phyloP scores from a whole-genome alignment of 352 stramenopile genomes.

The Globisporangium viniferum region DNA sequence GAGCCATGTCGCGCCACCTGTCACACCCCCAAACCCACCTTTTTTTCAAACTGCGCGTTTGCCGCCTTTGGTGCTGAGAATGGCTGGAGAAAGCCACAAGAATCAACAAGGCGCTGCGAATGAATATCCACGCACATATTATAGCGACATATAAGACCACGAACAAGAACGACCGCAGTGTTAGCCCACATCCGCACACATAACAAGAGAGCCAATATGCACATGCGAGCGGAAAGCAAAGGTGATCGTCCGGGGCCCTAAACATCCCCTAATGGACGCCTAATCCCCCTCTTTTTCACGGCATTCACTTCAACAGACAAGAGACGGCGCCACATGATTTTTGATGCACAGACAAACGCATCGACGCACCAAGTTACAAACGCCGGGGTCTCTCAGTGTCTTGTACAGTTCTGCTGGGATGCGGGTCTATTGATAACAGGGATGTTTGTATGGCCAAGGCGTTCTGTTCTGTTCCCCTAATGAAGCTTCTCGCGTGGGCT shows the following conservation, averaged over 20 bases:
- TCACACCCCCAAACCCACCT: slow-evolving; percentile 13
- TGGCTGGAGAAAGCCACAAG: neutral
- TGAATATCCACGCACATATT: neutral
- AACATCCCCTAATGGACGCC: neutral
- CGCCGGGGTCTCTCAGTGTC: neutral
- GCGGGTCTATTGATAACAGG: neutral
- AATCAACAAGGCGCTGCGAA: neutral
- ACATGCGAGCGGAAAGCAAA: neutral
- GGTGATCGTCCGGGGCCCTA: neutral
- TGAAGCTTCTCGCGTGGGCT: neutral
- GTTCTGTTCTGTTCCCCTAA: slow-evolving; percentile 6
- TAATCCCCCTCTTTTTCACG: neutral
- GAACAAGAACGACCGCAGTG: neutral
- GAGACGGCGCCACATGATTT: neutral
- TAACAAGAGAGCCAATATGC: neutral
- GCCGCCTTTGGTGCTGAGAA: neutral
- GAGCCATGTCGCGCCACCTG: slow-evolving; percentile 8
- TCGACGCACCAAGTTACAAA: slow-evolving; percentile 2
- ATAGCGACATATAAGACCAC: neutral
- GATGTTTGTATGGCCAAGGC: neutral
- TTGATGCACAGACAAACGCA: neutral
- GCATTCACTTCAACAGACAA: slow-evolving; percentile 7
- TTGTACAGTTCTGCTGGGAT: neutral
- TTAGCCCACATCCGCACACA: neutral
- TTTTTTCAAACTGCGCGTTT: neutral